Percentiles rank a stretch among this genome's conserved stretches.
These are phyloP conservation scores for Phaffia rhodozyma DNA, from an alignment of 1,284 basidiomycete genomes.

Conservation along the genomic window DNA sequence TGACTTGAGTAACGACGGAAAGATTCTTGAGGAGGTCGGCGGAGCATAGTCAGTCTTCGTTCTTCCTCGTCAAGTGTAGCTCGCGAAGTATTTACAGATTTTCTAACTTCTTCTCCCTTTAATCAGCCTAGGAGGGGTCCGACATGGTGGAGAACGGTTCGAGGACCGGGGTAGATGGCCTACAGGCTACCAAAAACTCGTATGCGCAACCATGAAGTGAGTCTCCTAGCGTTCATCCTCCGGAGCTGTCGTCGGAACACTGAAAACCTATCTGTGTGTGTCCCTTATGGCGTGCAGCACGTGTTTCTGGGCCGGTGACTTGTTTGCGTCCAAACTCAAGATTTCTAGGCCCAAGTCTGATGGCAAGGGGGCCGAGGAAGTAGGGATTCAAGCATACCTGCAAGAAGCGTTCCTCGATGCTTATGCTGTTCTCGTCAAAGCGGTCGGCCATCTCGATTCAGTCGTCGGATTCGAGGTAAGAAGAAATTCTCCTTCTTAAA, in stretches of 20 bases:
- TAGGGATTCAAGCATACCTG: conserved; percentile 67
- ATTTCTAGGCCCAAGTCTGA: conserved; percentile 4
- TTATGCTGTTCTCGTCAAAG: conserved; percentile 55
- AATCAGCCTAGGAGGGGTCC: conserved; percentile 51
- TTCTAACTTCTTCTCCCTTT: too few species aligned
- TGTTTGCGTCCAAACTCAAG: conserved; percentile 61
- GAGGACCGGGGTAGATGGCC: conserved; percentile 73
- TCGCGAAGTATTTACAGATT: too few species aligned
- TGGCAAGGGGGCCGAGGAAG: conserved; percentile 37
- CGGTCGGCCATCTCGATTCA: conserved; percentile 59
- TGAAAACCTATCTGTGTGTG: conserved; percentile 25
- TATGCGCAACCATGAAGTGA: conserved; percentile 64
- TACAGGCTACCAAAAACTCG: conserved; percentile 37
- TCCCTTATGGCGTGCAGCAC: conserved; percentile 40
- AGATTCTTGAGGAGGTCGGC: conserved; percentile 59
- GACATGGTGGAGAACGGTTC: conserved; percentile 40
- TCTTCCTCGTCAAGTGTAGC: too few species aligned
- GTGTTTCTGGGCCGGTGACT: conserved; percentile 80
- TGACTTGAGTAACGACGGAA: conserved; percentile 43
- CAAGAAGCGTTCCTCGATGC: conserved; percentile 72
- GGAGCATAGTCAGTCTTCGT: conserved; percentile 52
- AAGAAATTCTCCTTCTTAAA: conserved; percentile 6
- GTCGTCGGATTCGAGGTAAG: conserved; percentile 80
- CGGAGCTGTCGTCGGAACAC: conserved; percentile 12
- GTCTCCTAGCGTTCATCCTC: conserved; percentile 28